phyloP scores from a whole-genome alignment of 371 early-diverging fungal species.

The Sporodiniella umbellata region DNA sequence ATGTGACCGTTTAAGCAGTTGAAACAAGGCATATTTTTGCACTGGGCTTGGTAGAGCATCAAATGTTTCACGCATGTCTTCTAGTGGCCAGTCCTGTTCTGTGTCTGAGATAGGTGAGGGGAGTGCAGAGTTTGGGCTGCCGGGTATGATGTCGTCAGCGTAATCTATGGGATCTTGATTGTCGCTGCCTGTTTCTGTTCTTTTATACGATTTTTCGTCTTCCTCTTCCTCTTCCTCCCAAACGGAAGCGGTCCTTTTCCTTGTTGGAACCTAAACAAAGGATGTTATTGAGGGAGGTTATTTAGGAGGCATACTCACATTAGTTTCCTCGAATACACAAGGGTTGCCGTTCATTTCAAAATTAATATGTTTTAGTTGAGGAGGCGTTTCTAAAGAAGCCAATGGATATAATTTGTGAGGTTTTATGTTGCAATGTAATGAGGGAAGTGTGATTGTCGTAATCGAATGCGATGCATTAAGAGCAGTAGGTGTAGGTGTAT shows the following conservation, averaged over 20 bases:
- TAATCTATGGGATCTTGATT: slow-evolving; percentile 4
- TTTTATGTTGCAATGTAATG: slow-evolving; percentile 13
- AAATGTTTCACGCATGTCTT: slow-evolving; percentile 28
- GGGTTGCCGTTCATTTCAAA: slow-evolving; percentile 13
- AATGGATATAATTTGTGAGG: slow-evolving; percentile 22
- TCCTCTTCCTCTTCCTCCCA: slow-evolving; percentile 18
- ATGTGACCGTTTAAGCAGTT: slow-evolving; percentile 38
- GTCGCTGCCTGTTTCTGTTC: slow-evolving; percentile 12
- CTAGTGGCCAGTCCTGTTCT: neutral
- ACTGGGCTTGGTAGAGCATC: slow-evolving; percentile 28
- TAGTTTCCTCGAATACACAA: slow-evolving; percentile 18
- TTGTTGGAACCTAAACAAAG: too few species aligned
- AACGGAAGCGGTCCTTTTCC: slow-evolving; percentile 22
- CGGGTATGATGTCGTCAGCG: slow-evolving; percentile 14
- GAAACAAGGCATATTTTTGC: slow-evolving; percentile 39
- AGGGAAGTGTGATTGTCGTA: slow-evolving; percentile 10
- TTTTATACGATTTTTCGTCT: slow-evolving; percentile 21
- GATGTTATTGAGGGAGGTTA: too few species aligned
- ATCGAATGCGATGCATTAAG: slow-evolving; percentile 9
- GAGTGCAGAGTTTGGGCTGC: slow-evolving; percentile 33
- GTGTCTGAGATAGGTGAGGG: slow-evolving; percentile 29
- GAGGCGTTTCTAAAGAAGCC: slow-evolving; percentile 11
- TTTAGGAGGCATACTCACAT: slow-evolving; percentile 4
- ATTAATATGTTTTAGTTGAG: slow-evolving; percentile 9
- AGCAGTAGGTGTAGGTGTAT: neutral